Evolutionary conservation across 345 rosid genomes (phyloP), one percentile per base, ranked within the genome.

Genomic region (Citrus mangshanensis): DNA sequence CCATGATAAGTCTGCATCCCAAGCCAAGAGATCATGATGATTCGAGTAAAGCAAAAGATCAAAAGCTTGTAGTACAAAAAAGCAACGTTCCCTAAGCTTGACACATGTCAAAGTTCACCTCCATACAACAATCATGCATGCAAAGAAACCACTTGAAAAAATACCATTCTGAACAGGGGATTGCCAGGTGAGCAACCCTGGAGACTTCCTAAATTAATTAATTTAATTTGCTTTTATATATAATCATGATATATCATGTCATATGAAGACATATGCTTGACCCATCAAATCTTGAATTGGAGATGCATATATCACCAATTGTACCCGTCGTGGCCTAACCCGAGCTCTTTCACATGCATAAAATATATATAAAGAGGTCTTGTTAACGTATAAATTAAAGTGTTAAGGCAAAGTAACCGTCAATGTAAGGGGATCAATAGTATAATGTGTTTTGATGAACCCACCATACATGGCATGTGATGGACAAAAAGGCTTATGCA

Each of bases 251-350:
- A 18, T 73, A 35, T 22, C 51, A 68, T 42, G 38, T 38, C 34
- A 28, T 73, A 25, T 5, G 1, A 22, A 58, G 13, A 38, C 13
- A 25, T 60, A 32, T 67, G 72, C 12, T 56, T 58, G 78, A 64
- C 76, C 75, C 76, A 70, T 83, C 84, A 65, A 77, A 64, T 76
- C 55, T 64, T 70, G 24, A 24, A 42, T 27, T 40, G 32, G 82
- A 82, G 51, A 42, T 12, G 0, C 4, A 42, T 42, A 3, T 12
- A 12, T 2, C 51, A 42, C 4, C 51, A 42, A 42, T 12, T 42
- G 51, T 12, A 12, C 1, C 51, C 51, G 4, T 42, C 51, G 16
- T 12, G 51, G 14, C 51, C 51, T 42, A 12, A 12, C 51, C 16
- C 51, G 13, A 12, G 4, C 51, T 42, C 16, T 12, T 42, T 42